Conservation (phyloP, 345 rosid genomes). For the Rhodamnia rubescens region DNA sequence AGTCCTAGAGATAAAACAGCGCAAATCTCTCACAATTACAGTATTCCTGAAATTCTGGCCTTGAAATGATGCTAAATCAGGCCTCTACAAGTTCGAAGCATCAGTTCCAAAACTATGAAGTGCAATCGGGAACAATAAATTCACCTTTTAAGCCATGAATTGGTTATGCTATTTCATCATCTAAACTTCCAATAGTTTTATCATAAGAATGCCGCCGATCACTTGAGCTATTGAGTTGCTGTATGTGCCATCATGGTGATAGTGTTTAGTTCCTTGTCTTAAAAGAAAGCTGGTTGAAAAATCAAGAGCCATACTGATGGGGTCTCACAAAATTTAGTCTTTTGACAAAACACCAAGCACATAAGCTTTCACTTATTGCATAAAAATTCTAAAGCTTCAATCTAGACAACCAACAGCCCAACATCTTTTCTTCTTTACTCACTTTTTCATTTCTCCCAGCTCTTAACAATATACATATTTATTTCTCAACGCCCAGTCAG, state of each 20-base stretch:
- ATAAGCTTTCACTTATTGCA: neutral
- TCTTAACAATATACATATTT: neutral
- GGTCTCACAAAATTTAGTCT: neutral
- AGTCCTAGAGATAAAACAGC: neutral
- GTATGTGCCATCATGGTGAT: neutral
- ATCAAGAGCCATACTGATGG: neutral
- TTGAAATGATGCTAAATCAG: neutral
- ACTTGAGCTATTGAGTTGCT: neutral
- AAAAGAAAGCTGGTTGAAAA: neutral
- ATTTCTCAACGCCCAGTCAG: neutral
- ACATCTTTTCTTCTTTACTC: neutral
- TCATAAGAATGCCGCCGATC: neutral
- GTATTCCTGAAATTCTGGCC: neutral
- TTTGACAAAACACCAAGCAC: neutral
- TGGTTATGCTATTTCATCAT: neutral
- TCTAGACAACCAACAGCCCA: neutral
- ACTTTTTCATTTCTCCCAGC: neutral
- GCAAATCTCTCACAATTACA: neutral
- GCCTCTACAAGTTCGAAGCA: neutral
- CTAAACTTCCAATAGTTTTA: neutral
- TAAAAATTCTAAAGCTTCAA: neutral
- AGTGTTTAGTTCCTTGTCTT: neutral
- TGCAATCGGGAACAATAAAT: neutral
- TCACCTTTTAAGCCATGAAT: neutral
- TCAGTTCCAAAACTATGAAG: neutral